These are phyloP conservation scores for Pythium diclinum DNA, from an alignment of 352 stramenopile genomes.

Conservation along the genomic window DNA sequence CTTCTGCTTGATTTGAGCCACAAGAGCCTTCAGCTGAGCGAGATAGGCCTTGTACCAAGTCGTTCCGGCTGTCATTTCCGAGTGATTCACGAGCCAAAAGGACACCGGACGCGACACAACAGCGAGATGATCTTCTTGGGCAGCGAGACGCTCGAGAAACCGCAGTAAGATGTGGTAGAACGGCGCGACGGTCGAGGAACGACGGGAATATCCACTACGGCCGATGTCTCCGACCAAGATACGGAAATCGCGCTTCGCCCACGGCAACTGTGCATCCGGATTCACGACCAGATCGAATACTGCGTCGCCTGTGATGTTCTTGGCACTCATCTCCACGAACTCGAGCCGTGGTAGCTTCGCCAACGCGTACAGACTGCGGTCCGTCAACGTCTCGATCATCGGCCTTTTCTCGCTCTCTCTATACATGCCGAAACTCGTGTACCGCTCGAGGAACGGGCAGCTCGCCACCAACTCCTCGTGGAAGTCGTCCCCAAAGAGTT, in stretches of 20 bases:
- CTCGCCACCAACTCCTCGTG: background rate
- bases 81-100: background rate
- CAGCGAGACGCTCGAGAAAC: background rate
- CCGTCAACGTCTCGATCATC: background rate
- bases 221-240: background rate
- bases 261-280: too few species aligned
- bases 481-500: constrained; percentile 16
- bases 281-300: background rate
- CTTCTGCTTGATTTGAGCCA: background rate
- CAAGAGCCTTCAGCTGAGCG: background rate
- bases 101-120: background rate
- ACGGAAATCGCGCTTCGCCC: background rate
- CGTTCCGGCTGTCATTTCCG: background rate
- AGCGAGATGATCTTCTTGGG: background rate
- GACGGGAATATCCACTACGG: too few species aligned
- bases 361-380: background rate
- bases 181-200: background rate
- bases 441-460: background rate
- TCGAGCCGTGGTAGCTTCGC: constrained; percentile 2
- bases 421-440: background rate
- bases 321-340: background rate
- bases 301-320: background rate
- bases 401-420: background rate
- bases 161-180: background rate
- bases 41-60: background rate